Base-by-base conservation (phyloP, 2,329 filamentous ascomycete species). In the Trichophyton benhamiae region DNA sequence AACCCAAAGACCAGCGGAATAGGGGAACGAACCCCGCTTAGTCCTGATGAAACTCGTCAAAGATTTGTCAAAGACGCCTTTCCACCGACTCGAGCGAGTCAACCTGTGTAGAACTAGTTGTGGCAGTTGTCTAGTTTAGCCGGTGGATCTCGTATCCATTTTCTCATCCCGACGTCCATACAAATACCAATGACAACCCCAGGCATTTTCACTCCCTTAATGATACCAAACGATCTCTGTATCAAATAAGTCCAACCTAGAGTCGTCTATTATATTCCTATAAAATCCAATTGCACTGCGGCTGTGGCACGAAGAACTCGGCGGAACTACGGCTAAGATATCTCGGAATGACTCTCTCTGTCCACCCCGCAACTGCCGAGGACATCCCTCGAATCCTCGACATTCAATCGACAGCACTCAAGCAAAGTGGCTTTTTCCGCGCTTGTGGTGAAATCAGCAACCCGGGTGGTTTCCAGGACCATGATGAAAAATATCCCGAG, bases 361-460 rank as follows among this genome's bases (percentile, higher is more conserved):
- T 64, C 58, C 52, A 57, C 36, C 62, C 22, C n/a, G 60, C 60
- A 49, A 58, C 53, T 17, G 25, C 57, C 41, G 55, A 57, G 25
- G 62, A 64, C 53, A 30, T 64, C n/a, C 57, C 62, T 42, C 58
- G 52, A 27, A 58, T 61, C 30, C 41, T 64, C 9, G 58, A 58
- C 2, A 60, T 64, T n/a, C 60, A 64, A 55, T 60, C 36, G 20
- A 52, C 25, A 11, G 57, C 62, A 1, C 57, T 64, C 41, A 44
- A 46, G 9, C 4, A 52, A 11, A 60, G 58, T 33, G 60, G 60
- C 6, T 64, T 64, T 27, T 64, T 57, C 58, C 60, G 60, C 22
- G 61, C 62, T 13, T 49, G 61, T 20, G 60, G 62, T 8, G 58
- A 55, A 42, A 55, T 57, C 3, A 60, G 58, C 33, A 60, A 60